Evolutionary conservation across 2,329 filamentous ascomycete species (phyloP).

Genomic region (Teratosphaeriaceae sp.): DNA sequence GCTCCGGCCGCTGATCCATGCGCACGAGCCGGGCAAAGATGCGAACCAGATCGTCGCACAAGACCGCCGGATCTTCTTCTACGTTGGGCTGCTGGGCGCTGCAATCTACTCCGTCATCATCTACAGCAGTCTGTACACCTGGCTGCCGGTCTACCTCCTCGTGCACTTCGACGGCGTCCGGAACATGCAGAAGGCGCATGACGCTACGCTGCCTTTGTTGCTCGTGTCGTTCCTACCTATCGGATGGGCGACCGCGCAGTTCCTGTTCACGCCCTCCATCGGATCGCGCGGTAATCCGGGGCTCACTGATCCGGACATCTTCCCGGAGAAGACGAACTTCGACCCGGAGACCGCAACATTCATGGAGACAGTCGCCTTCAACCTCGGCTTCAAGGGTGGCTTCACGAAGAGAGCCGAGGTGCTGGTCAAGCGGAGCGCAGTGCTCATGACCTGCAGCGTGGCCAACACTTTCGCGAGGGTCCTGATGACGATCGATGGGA

Average conservation of each 20-base stretch:
- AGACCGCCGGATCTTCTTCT: conserved; percentile 55
- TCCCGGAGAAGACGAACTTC: conserved; percentile 47
- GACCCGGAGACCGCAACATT: conserved; percentile 60
- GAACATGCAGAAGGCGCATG: conserved; percentile 61
- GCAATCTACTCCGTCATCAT: conserved; percentile 69
- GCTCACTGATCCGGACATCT: conserved; percentile 15
- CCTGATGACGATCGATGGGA: conserved; percentile 60
- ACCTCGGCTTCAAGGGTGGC: conserved; percentile 58
- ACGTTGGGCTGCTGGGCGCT: conserved; percentile 62
- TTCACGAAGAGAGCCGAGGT: conserved; percentile 60
- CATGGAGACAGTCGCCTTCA: conserved; percentile 62
- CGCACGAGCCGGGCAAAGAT: conserved; percentile 49
- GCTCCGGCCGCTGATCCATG: conserved; percentile 59
- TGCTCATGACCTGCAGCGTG: conserved; percentile 41
- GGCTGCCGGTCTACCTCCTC: conserved; percentile 66
- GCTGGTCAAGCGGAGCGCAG: conserved; percentile 48
- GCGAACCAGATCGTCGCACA: conserved; percentile 45
- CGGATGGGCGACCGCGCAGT: conserved; percentile 65
- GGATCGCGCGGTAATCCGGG: conserved; percentile 30
- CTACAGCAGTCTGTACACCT: conserved; percentile 62
- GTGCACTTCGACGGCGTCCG: conserved; percentile 67
- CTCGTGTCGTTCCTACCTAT: conserved; percentile 56
- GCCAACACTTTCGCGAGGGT: conserved; percentile 59
- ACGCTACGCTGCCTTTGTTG: conserved; percentile 44
- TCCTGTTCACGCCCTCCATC: conserved; percentile 68